A percentile compares a stretch with the other conserved stretches of the same genome.
Evolutionary conservation across 257 asterid genomes (phyloP).

Genomic region (Przewalskia tangutica): DNA sequence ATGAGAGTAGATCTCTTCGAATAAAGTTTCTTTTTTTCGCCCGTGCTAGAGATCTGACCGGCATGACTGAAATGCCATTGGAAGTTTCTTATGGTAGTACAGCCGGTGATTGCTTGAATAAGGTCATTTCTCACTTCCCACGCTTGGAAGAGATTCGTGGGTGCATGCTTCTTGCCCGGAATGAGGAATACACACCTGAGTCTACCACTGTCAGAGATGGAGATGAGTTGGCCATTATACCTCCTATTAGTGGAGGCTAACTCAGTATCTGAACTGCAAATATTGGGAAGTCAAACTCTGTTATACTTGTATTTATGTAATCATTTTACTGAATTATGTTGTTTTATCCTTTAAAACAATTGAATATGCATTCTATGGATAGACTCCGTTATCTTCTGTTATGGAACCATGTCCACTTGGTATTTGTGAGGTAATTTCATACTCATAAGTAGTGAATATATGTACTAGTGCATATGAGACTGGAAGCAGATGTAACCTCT

Average conservation of each 20-base stretch:
- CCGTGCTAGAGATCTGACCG: constrained; percentile 78
- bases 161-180: constrained; percentile 79
- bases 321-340: not conserved
- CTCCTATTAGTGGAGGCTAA: constrained; percentile 95
- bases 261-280: not conserved
- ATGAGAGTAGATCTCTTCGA: constrained; percentile 23
- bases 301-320: not conserved
- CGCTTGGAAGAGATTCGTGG: constrained; percentile 68
- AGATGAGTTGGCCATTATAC: constrained; percentile 90
- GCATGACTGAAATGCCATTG: constrained; percentile 45
- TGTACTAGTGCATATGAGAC: not conserved
- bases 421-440: not conserved
- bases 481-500: not conserved
- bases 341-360: not conserved
- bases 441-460: not conserved
- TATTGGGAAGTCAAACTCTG: not conserved
- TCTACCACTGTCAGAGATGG: constrained; percentile 53
- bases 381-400: not conserved
- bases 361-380: not conserved
- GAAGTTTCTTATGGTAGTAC: constrained; percentile 61
- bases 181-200: constrained; percentile 53
- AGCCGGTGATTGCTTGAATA: constrained; percentile 57
- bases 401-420: not conserved
- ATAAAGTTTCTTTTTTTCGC: constrained; percentile 81
- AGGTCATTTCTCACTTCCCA: constrained; percentile 50